Conservation (phyloP, 441 rosid species). For the Arabidopsis hybrid region DNA sequence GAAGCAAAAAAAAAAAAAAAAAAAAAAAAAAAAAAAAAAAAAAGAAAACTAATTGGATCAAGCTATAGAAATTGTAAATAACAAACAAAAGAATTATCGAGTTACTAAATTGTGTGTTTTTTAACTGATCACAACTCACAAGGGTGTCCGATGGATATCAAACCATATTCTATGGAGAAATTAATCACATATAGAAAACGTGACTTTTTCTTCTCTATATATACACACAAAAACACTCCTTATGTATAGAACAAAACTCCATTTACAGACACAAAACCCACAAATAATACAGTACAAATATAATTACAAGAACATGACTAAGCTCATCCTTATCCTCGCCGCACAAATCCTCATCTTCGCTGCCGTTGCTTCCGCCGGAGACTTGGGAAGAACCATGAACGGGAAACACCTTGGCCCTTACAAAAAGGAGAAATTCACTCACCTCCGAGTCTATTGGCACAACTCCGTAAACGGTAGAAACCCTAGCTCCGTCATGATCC, state of each 20-base stretch:
- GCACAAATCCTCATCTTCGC: constrained; percentile 16
- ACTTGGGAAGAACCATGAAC: constrained; percentile 22
- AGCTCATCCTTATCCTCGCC: constrained; percentile 13
- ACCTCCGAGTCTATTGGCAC: constrained; percentile 74
- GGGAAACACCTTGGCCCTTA: constrained; percentile 32
- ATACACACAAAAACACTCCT: background rate
- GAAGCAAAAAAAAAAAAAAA: background rate
- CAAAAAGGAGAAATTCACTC: constrained; percentile 58
- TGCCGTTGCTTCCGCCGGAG: background rate
- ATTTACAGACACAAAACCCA: background rate
- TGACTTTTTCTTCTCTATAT: background rate
- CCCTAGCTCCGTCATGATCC: constrained; percentile 52
- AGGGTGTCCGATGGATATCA: background rate
- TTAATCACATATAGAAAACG: background rate
- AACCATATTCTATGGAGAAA: background rate
- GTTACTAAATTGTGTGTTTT: background rate
- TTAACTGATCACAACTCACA: background rate
- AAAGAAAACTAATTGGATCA: background rate
- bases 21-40: too few relatives aligned
- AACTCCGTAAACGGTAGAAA: constrained; percentile 54
- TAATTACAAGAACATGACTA: constrained; percentile 7
- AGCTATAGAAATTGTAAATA: background rate
- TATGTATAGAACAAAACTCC: background rate
- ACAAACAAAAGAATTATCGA: background rate
- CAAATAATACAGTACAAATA: background rate